Evolutionary conservation across 2,329 filamentous ascomycete genomes (phyloP).

Genomic region (Aspergillus persii): DNA sequence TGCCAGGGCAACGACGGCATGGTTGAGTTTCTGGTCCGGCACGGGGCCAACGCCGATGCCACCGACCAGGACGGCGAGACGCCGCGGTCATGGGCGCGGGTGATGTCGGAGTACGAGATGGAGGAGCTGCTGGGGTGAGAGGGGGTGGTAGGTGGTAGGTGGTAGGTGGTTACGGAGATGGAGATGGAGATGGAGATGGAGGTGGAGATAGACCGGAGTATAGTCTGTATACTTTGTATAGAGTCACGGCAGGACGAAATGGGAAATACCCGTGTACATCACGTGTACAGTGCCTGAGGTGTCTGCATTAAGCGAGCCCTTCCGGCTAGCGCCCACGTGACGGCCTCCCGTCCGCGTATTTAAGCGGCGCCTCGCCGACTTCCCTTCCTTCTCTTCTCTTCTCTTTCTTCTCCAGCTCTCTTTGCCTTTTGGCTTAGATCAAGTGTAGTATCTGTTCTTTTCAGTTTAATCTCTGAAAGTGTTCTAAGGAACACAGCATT

Average conservation of each 20-base stretch:
- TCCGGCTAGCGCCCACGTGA: background rate
- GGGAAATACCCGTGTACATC: too few relatives aligned
- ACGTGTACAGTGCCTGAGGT: background rate
- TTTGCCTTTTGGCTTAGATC: slow-evolving; percentile 71
- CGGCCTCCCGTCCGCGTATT: background rate
- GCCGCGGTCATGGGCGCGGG: slow-evolving; percentile 1
- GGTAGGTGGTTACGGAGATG: too few relatives aligned
- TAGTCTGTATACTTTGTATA: too few relatives aligned
- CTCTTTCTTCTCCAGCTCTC: slow-evolving; percentile 48
- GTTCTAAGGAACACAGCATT: slow-evolving; percentile 66
- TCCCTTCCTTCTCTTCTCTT: slow-evolving; percentile 21
- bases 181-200: too few relatives aligned
- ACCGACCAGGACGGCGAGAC: slow-evolving; percentile 5
- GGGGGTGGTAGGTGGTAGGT: too few relatives aligned
- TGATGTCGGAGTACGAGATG: background rate
- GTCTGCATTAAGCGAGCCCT: background rate
- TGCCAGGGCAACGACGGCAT: slow-evolving; percentile 9
- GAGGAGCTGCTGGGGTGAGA: background rate
- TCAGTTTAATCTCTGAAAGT: slow-evolving; percentile 95
- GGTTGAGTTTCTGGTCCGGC: slow-evolving; percentile 3
- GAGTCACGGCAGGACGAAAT: too few relatives aligned
- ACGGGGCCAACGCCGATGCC: background rate
- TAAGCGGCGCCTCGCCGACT: too few relatives aligned
- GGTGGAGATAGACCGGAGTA: too few relatives aligned
- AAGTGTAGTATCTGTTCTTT: slow-evolving; percentile 96